These are phyloP conservation scores for Mortierella sp. DNA, from an alignment of 371 early-diverging fungal genomes.

Conservation along the genomic window DNA sequence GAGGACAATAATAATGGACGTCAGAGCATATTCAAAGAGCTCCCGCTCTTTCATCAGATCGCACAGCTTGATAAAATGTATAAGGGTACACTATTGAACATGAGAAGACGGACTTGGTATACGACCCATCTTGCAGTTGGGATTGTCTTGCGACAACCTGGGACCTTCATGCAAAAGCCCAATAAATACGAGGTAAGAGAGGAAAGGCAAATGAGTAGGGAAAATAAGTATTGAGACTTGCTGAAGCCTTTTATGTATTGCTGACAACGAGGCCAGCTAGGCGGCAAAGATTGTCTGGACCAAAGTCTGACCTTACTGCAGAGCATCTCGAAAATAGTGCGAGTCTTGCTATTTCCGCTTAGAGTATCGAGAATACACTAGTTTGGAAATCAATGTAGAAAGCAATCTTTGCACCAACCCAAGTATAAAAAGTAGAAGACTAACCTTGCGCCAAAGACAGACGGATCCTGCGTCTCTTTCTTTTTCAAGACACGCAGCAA, in stretches of 20 bases:
- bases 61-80: not conserved
- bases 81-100: not conserved
- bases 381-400: not conserved
- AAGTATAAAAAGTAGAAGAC: not conserved
- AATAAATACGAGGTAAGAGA: not conserved
- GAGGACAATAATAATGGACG: not conserved
- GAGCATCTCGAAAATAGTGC: conserved; percentile 23
- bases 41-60: not conserved
- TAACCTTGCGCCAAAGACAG: conserved; percentile 14
- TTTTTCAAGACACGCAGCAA: conserved; percentile 3
- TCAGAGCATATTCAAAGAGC: not conserved
- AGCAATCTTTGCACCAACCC: not conserved
- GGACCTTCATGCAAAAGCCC: not conserved
- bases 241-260: not conserved
- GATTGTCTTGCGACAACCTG: not conserved
- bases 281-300: not conserved
- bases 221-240: not conserved
- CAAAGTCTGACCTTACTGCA: conserved; percentile 4
- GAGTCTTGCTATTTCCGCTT: conserved; percentile 21
- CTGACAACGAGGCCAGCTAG: too few relatives aligned
- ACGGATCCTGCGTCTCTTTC: conserved; percentile 11
- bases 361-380: not conserved
- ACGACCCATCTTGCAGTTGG: not conserved
- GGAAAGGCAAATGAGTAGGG: not conserved
- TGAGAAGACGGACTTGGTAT: not conserved